Evolutionary conservation across 352 stramenopile species (phyloP).

Genomic region (Phytophthora tentaculata): DNA sequence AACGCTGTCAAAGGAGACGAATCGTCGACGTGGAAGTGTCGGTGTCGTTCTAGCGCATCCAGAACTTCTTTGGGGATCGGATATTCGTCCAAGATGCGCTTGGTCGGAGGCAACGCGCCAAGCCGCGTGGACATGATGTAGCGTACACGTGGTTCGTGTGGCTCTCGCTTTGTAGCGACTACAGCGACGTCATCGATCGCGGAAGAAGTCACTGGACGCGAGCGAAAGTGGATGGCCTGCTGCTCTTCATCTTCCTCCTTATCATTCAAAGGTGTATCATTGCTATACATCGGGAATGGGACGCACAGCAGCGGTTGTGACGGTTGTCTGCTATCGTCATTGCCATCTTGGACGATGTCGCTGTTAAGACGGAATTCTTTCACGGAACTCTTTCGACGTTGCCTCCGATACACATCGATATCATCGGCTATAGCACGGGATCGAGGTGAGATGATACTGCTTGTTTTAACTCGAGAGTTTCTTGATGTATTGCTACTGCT

Average conservation of each 20-base stretch:
- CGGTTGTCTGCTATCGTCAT: not conserved
- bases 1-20: constrained; percentile 70
- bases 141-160: constrained; percentile 50
- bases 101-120: constrained; percentile 53
- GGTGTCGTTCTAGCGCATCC: constrained; percentile 64
- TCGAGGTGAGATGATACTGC: constrained; percentile 36
- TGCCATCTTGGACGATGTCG: not conserved
- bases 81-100: constrained; percentile 76
- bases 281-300: constrained; percentile 24
- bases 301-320: constrained; percentile 10
- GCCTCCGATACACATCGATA: constrained; percentile 10
- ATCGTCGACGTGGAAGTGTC: constrained; percentile 69
- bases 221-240: constrained; percentile 63
- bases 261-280: constrained; percentile 3
- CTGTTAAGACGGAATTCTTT: constrained; percentile 3
- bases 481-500: not conserved
- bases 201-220: constrained; percentile 45
- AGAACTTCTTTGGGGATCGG: constrained; percentile 73
- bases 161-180: constrained; percentile 42
- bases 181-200: constrained; percentile 47
- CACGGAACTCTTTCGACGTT: constrained; percentile 5
- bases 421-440: constrained; percentile 18
- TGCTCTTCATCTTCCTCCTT: constrained; percentile 43
- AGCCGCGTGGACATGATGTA: constrained; percentile 79
- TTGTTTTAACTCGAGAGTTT: constrained; percentile 22